These are phyloP conservation scores for Hypoxylon lienhwacheense DNA, from an alignment of 495 filamentous ascomycete species.

Conservation along the genomic window DNA sequence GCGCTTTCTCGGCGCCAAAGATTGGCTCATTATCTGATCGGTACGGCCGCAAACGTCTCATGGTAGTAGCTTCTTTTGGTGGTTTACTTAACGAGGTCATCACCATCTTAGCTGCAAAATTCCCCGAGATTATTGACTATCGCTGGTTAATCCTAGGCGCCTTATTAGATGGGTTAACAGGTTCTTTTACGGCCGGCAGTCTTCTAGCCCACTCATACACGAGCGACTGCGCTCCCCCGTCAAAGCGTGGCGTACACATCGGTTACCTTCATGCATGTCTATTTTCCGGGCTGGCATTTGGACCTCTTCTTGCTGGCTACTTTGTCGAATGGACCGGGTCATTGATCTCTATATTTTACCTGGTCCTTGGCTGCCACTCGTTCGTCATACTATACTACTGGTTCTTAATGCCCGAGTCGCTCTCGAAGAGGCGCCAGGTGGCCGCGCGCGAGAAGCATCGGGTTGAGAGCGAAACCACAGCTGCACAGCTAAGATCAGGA, in stretches of 20 bases:
- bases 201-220: conserved; percentile 83
- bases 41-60: conserved; percentile 73
- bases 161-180: conserved; percentile 77
- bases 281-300: conserved; percentile 82
- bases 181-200: conserved; percentile 81
- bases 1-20: conserved; percentile 76
- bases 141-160: conserved; percentile 74
- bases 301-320: conserved; percentile 76
- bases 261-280: conserved; percentile 86
- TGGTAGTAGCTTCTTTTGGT: conserved; percentile 68
- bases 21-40: conserved; percentile 86
- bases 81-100: conserved; percentile 70
- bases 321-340: conserved; percentile 70
- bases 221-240: conserved; percentile 81
- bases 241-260: conserved; percentile 79
- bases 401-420: conserved; percentile 77
- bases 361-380: conserved; percentile 68
- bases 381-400: conserved; percentile 70
- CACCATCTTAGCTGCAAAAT: conserved; percentile 73
- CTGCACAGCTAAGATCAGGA: conserved; percentile 21
- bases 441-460: conserved; percentile 68
- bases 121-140: conserved; percentile 68
- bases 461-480: conserved; percentile 33
- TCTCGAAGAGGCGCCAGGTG: conserved; percentile 67
- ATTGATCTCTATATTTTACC: conserved; percentile 75